A percentile compares a stretch with the other conserved stretches of the same genome.
phyloP scores from a whole-genome alignment of 306 rosid species.

The Alnus glutinosa region DNA sequence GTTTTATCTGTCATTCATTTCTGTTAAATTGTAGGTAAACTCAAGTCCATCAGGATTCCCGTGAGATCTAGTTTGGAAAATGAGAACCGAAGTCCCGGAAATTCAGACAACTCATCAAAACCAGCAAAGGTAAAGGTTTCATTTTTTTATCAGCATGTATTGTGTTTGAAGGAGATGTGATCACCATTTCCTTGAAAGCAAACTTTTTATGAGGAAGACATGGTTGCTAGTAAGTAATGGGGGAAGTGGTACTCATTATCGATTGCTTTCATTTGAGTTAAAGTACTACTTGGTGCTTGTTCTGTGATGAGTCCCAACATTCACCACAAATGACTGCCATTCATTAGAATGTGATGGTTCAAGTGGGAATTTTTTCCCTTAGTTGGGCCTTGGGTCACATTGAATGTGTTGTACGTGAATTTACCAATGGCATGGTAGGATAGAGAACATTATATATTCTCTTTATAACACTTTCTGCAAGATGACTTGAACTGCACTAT shows the following conservation, averaged over 20 bases:
- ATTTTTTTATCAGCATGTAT: not conserved
- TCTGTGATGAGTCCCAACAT: not conserved
- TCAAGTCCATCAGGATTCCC: slow-evolving; percentile 31
- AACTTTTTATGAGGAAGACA: not conserved
- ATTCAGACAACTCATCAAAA: slow-evolving; percentile 29
- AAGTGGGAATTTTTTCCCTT: not conserved
- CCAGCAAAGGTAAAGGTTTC: slow-evolving; percentile 35
- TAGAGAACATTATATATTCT: not conserved
- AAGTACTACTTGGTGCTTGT: not conserved
- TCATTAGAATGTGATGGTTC: slow-evolving; percentile 2
- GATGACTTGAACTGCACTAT: not conserved
- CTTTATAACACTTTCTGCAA: not conserved
- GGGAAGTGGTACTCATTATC: not conserved
- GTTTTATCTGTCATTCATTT: slow-evolving; percentile 6
- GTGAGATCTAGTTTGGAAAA: slow-evolving; percentile 42
- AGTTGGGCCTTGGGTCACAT: not conserved
- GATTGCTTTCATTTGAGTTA: not conserved
- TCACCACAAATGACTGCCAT: not conserved
- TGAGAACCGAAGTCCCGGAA: slow-evolving; percentile 32
- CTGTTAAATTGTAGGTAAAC: slow-evolving; percentile 29
- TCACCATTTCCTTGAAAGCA: not conserved
- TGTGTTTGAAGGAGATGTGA: not conserved
- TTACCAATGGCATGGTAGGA: not conserved
- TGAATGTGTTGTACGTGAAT: not conserved
- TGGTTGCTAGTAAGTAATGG: not conserved